Conservation (phyloP, 2,329 filamentous ascomycete species). For the Escovopsis sp. region DNA sequence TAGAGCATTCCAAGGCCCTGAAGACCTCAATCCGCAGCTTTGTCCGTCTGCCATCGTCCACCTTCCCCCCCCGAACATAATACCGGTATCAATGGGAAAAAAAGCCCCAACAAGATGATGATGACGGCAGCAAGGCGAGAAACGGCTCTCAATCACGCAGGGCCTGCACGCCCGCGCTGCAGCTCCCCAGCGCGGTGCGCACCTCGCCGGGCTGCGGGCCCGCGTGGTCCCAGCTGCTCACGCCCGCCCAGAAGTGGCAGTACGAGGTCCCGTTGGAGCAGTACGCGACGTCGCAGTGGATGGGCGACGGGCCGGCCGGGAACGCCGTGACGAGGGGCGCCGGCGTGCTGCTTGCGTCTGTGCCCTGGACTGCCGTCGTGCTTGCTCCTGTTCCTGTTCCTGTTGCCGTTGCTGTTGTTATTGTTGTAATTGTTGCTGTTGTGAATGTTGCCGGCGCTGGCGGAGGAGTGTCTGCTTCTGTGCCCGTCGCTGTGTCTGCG, state of each 20-base stretch:
- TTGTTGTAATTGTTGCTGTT: no score
- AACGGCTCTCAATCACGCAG: not conserved
- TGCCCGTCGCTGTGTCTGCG: not conserved
- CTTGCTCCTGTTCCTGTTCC: no score
- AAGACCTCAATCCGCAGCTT: no score
- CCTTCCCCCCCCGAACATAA: no score
- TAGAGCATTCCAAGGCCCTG: no score
- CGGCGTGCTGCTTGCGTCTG: not conserved
- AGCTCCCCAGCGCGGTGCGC: conserved; percentile 15
- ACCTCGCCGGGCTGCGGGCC: conserved; percentile 24
- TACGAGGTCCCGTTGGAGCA: conserved; percentile 20
- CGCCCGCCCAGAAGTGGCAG: conserved; percentile 25
- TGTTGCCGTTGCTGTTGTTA: no score
- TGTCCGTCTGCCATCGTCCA: no score
- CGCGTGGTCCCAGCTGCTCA: conserved; percentile 20
- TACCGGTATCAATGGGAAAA: no score
- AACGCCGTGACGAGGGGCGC: not conserved
- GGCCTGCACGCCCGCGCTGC: conserved; percentile 3
- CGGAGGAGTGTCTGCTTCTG: not conserved
- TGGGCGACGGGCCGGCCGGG: not conserved
- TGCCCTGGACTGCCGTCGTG: no score
- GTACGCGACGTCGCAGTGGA: conserved; percentile 21
- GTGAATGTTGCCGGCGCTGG: no score
- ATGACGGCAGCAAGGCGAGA: no score
- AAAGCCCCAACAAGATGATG: no score